Conservation (phyloP, 257 asterid genomes). For the Dorcoceras hygrometricum region DNA sequence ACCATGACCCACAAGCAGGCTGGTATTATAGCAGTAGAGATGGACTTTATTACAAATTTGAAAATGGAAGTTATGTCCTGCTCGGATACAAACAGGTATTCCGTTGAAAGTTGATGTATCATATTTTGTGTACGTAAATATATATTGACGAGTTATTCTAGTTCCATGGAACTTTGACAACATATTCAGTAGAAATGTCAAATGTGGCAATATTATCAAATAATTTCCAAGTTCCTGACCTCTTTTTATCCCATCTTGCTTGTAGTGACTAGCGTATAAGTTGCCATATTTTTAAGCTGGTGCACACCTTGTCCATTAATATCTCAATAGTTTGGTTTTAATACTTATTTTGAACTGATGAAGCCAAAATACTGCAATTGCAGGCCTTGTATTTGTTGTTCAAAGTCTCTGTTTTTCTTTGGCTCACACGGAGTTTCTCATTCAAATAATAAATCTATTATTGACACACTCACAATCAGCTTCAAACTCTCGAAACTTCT, state of each 20-base stretch:
- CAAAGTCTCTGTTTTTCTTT: slow-evolving; percentile 16
- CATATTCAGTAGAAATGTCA: background rate
- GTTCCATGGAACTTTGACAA: background rate
- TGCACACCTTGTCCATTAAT: background rate
- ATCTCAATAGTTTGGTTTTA: background rate
- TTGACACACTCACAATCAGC: background rate
- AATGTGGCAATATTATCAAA: background rate
- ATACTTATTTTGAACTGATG: background rate
- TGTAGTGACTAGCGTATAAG: background rate
- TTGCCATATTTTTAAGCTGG: slow-evolving; percentile 3
- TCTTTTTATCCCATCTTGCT: background rate
- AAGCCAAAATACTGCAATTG: background rate
- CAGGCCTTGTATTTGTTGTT: too few relatives aligned
- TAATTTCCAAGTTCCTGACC: background rate
- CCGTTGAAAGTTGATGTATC: background rate
- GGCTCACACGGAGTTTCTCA: too few relatives aligned
- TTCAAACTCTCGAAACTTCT: background rate
- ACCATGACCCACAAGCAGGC: slow-evolving; percentile 76
- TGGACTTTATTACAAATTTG: slow-evolving; percentile 82
- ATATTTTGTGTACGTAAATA: too few relatives aligned
- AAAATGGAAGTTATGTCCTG: slow-evolving; percentile 78
- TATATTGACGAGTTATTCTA: background rate
- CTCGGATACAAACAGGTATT: slow-evolving; percentile 52
- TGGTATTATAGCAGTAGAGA: slow-evolving; percentile 88
- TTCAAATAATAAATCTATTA: too few relatives aligned